phyloP scores from a whole-genome alignment of 768 basidiomycete species.

The Amanita pallidorosea region DNA sequence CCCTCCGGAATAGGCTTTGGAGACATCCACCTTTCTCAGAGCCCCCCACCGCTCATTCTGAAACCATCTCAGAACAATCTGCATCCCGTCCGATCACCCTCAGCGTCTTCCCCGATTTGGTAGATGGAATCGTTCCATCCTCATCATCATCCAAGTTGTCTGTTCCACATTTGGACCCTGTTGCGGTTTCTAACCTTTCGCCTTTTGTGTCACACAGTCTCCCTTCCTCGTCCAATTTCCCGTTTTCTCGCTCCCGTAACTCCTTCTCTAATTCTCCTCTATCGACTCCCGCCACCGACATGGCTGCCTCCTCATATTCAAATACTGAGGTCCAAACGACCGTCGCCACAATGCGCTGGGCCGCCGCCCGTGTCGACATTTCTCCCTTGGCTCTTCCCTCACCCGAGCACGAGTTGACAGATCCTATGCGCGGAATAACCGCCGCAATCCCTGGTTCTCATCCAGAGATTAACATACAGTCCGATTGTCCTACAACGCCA shows the following conservation, averaged over 20 bases:
- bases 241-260: constrained; percentile 23
- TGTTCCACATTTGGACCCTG: constrained; percentile 1
- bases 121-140: background rate
- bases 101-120: background rate
- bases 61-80: background rate
- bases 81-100: background rate
- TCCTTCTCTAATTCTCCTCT: constrained; percentile 19
- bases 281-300: constrained; percentile 11
- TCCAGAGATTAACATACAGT: constrained; percentile 15
- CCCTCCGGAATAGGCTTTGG: constrained; percentile 5
- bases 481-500: constrained; percentile 30
- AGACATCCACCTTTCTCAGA: constrained; percentile 17
- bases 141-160: constrained; percentile 8
- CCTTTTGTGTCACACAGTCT: constrained; percentile 1
- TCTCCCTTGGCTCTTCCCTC: constrained; percentile 82
- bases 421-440: constrained; percentile 75
- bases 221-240: constrained; percentile 15
- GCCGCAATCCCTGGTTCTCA: constrained; percentile 58
- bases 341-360: constrained; percentile 79
- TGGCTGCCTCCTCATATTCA: constrained; percentile 12
- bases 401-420: constrained; percentile 85
- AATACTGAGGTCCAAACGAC: constrained; percentile 50
- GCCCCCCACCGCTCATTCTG: constrained; percentile 10
- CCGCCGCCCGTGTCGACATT: constrained; percentile 74
- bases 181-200: constrained; percentile 1